These are phyloP conservation scores for Aureobasidium zeae DNA, from an alignment of 2,329 filamentous ascomycete genomes.

Conservation along the genomic window DNA sequence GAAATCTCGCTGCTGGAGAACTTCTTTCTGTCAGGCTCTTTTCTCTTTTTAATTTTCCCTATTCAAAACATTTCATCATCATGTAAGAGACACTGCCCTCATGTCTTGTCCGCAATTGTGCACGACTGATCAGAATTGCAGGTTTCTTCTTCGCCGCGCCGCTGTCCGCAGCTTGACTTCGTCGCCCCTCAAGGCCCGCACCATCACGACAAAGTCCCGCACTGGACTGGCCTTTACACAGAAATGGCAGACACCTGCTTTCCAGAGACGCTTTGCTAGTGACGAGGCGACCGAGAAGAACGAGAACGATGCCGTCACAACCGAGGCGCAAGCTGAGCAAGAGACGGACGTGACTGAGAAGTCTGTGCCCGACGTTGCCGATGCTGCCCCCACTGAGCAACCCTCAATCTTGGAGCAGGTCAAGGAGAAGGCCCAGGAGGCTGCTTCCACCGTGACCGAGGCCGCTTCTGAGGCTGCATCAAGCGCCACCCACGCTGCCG, in stretches of 20 bases:
- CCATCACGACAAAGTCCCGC: constrained; percentile 32
- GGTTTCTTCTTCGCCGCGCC: constrained; percentile 50
- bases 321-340: constrained; percentile 9
- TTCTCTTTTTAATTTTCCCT: no score
- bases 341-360: constrained; percentile 20
- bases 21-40: no score
- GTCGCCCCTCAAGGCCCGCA: constrained; percentile 34
- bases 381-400: not conserved
- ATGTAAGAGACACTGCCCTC: no score
- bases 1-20: no score
- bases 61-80: no score
- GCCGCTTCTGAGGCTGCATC: constrained; percentile 14
- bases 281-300: constrained; percentile 33
- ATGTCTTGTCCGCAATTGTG: not conserved
- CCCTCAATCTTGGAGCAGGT: constrained; percentile 14
- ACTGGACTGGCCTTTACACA: constrained; percentile 30
- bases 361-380: constrained; percentile 14
- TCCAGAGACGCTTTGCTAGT: constrained; percentile 42
- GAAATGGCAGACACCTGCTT: constrained; percentile 31
- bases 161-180: constrained; percentile 45
- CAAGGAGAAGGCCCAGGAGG: constrained; percentile 14
- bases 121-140: constrained; percentile 25
- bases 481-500: constrained; percentile 20
- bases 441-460: constrained; percentile 17
- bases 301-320: constrained; percentile 19